Evolutionary conservation across 2,329 filamentous ascomycete species (phyloP), one percentile per base, ranked within the genome.

Genomic region (Sarocladium oryzae): DNA sequence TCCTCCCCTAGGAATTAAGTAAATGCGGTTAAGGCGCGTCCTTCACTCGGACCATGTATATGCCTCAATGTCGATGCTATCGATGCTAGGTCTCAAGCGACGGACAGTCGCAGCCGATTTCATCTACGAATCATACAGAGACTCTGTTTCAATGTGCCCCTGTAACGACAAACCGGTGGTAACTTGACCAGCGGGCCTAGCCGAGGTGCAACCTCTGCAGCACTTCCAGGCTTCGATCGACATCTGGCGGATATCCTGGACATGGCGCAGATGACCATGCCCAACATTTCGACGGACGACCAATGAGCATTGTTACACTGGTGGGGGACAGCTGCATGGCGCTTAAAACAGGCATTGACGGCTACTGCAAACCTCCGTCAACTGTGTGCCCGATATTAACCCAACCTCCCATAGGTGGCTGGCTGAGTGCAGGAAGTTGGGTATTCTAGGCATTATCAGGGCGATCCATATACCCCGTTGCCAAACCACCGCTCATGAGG

Each of bases 101-200:
- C n/a, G n/a, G n/a, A n/a, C n/a, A n/a, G n/a, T n/a, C n/a, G n/a
- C n/a, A n/a, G n/a, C n/a, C n/a, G n/a, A n/a, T n/a, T n/a, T n/a
- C n/a, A n/a, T n/a, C n/a, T n/a, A n/a, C n/a, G n/a, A n/a, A n/a
- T n/a, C n/a, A n/a, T n/a, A n/a, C n/a, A n/a, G n/a, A n/a, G n/a
- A 59, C 56, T 10, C 33, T 36, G 11, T 36, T n/a, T n/a, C 13
- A 15, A 5, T 36, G 15, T n/a, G 33, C 7, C 16, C 6, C 33
- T 36, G 33, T 20, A 23, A 40, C 16, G 7, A 23, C 11, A 15
- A 40, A 23, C 7, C 16, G 20, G 37, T 20, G 20, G 10, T 23
- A 40, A 11, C 16, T 7, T 21, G 4, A 28, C 9, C 10, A 45
- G 30, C 10, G 40, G 24, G 7, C 40, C 40, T 45, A 45, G 40